A percentile compares a stretch with the other conserved stretches of the same genome.
Evolutionary conservation across 495 filamentous ascomycete species (phyloP).

Genomic region (Penicilliopsis zonata): DNA sequence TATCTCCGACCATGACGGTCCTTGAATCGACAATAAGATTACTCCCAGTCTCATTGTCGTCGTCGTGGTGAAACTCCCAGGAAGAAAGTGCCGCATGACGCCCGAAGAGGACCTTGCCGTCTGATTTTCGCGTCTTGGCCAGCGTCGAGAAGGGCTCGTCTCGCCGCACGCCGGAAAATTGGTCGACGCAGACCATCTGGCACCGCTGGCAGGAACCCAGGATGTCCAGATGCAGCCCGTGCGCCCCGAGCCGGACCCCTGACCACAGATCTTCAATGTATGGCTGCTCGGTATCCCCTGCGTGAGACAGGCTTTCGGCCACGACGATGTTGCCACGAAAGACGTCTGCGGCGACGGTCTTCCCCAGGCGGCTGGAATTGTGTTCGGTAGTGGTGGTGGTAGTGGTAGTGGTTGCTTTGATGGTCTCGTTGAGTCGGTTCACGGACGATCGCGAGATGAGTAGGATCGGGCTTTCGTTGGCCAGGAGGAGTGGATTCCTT

Average conservation of each 20-base stretch:
- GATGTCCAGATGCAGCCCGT: slow-evolving; percentile 44
- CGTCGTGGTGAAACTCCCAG: slow-evolving; percentile 5
- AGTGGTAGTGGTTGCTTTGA: slow-evolving; percentile 37
- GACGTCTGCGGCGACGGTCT: slow-evolving; percentile 54
- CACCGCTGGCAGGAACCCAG: slow-evolving; percentile 78
- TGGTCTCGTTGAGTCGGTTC: slow-evolving; percentile 59
- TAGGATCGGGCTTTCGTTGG: slow-evolving; percentile 89
- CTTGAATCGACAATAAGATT: slow-evolving; percentile 5
- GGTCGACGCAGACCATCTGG: slow-evolving; percentile 92
- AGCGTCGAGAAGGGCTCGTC: slow-evolving; percentile 84
- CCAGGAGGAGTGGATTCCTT: slow-evolving; percentile 55
- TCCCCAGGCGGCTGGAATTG: slow-evolving; percentile 11
- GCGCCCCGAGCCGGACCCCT: slow-evolving; percentile 21
- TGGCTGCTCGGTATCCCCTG: slow-evolving; percentile 33
- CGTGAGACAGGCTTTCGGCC: slow-evolving; percentile 32
- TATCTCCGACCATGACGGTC: slow-evolving; percentile 32
- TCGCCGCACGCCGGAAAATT: slow-evolving; percentile 61
- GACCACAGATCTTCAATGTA: slow-evolving; percentile 44
- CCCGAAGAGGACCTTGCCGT: slow-evolving; percentile 79
- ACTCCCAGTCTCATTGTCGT: neutral
- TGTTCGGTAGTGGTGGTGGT: slow-evolving; percentile 3
- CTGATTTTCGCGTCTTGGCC: slow-evolving; percentile 68
- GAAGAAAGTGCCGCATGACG: slow-evolving; percentile 46
- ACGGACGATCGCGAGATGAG: slow-evolving; percentile 72
- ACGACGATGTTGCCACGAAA: slow-evolving; percentile 82